Conservation (phyloP, 2,329 filamentous ascomycete genomes). For the Colletotrichum spaethianum region DNA sequence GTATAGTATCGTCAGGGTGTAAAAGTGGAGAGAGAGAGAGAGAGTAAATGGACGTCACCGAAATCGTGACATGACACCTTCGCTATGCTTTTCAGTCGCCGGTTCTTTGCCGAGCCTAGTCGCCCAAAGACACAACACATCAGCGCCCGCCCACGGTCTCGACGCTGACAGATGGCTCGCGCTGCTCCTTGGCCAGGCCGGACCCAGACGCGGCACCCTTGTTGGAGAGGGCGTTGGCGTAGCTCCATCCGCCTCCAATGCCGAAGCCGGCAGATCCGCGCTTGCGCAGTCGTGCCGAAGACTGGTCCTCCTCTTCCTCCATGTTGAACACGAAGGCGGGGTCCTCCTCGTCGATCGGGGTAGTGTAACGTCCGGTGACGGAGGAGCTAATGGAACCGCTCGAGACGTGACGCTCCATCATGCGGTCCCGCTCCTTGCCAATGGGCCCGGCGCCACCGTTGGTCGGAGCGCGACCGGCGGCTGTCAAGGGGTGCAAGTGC, state of each 20-base stretch:
- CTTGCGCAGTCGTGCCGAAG: constrained; percentile 62
- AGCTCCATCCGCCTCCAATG: constrained; percentile 58
- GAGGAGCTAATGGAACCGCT: constrained; percentile 70
- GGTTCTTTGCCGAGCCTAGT: background rate
- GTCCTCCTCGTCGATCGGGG: constrained; percentile 76
- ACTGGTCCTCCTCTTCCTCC: constrained; percentile 71
- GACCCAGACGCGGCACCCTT: constrained; percentile 31
- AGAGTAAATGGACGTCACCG: constrained; percentile 20
- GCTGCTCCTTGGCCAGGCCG: constrained; percentile 40
- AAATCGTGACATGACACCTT: constrained; percentile 24
- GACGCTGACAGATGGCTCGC: constrained; percentile 40
- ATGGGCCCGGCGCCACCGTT: constrained; percentile 55
- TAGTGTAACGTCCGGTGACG: constrained; percentile 71
- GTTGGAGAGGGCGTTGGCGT: constrained; percentile 51
- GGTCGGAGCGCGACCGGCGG: constrained; percentile 57
- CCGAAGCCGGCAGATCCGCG: constrained; percentile 61
- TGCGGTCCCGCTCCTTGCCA: constrained; percentile 56
- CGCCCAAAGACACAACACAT: background rate
- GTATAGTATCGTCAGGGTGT: constrained; percentile 40
- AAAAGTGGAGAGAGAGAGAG: constrained; percentile 26
- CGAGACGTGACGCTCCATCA: constrained; percentile 71
- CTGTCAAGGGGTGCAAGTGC: constrained; percentile 65
- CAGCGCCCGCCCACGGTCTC: constrained; percentile 43
- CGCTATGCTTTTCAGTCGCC: constrained; percentile 34
- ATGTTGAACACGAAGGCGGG: constrained; percentile 76